A percentile compares a stretch with the other conserved stretches of the same genome.
Evolutionary conservation across 2,329 filamentous ascomycete genomes (phyloP).

Genomic region (Penicillium sp.): DNA sequence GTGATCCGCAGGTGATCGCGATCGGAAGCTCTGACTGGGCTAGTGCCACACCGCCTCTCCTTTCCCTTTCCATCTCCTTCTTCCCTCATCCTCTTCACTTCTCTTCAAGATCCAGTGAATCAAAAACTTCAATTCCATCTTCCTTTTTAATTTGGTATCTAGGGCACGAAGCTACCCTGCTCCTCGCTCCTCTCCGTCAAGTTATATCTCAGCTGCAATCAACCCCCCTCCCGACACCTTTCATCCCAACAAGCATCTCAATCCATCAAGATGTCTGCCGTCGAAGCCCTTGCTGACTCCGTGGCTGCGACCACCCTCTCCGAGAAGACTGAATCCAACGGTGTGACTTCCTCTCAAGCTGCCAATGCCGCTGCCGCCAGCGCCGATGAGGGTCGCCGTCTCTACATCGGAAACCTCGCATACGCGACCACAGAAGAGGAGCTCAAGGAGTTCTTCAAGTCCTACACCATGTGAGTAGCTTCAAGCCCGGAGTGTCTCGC

Average conservation of each 20-base stretch:
- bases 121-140: constrained; percentile 25
- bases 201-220: constrained; percentile 29
- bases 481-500: not conserved
- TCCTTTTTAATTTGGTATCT: constrained; percentile 54
- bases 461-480: constrained; percentile 90
- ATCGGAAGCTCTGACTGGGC: constrained; percentile 9
- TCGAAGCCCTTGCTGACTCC: constrained; percentile 69
- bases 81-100: constrained; percentile 22
- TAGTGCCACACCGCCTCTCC: constrained; percentile 26
- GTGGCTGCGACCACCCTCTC: constrained; percentile 67
- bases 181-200: constrained; percentile 59
- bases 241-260: constrained; percentile 36
- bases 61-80: constrained; percentile 21
- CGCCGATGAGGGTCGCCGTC: constrained; percentile 96
- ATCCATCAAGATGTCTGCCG: constrained; percentile 72
- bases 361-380: constrained; percentile 91
- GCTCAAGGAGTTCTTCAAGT: constrained; percentile 99
- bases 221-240: constrained; percentile 36
- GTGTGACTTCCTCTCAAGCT: constrained; percentile 66
- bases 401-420: constrained; percentile 99
- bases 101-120: constrained; percentile 23
- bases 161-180: constrained; percentile 90
- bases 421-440: constrained; percentile 99
- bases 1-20: not conserved
- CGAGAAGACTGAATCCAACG: constrained; percentile 53